These are phyloP conservation scores for sweet orange (Citrus sinensis) DNA, from an alignment of 345 rosid species.

Conservation along the genomic window DVS_A1.0 CM039166.1:14727501-14728000, in stretches of 20 bases:
- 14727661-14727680: not conserved
- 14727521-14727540: not conserved
- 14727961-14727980: not conserved
- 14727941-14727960: no score
- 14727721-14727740: not conserved
- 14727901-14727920: constrained; percentile 3
- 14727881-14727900: not conserved
- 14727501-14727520: not conserved
- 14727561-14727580: not conserved
- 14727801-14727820: not conserved
- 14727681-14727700: not conserved
- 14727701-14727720: not conserved
- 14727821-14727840: not conserved
- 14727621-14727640: not conserved
- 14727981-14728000: not conserved
- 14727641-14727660: constrained; percentile 7
- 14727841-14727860: not conserved
- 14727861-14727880: not conserved
- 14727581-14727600: not conserved
- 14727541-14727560: not conserved
- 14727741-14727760: constrained; percentile 15
- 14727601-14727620: not conserved
- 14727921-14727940: no score
- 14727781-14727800: not conserved
- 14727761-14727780: constrained; percentile 2